A percentile compares a stretch with the other conserved stretches of the same genome.
Evolutionary conservation across 768 basidiomycete genomes (phyloP).

Genomic region (Pleurotus sapidus): DNA sequence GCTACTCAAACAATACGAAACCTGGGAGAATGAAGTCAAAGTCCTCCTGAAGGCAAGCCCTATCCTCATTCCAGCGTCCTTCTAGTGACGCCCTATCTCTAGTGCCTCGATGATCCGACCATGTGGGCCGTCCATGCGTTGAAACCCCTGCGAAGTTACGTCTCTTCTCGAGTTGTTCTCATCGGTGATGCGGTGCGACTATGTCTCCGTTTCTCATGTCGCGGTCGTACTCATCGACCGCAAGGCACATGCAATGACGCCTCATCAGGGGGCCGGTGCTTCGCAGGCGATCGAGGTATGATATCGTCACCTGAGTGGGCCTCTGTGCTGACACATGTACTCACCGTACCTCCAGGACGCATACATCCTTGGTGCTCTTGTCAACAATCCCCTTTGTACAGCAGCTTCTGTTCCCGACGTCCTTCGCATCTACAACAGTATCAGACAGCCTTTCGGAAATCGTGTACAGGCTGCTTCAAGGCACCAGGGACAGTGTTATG

Average conservation of each 20-base stretch:
- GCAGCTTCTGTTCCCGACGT: conserved; percentile 20
- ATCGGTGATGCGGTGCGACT: conserved; percentile 46
- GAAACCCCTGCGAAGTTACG: conserved; percentile 35
- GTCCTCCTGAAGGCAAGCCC: conserved; percentile 37
- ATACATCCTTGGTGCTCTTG: conserved; percentile 30
- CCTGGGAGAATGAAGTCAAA: conserved; percentile 47
- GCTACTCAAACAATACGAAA: conserved; percentile 28
- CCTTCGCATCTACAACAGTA: conserved; percentile 22
- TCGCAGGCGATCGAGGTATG: conserved; percentile 24
- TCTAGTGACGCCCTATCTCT: not conserved
- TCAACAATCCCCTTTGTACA: conserved; percentile 14
- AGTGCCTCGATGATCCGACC: conserved; percentile 33
- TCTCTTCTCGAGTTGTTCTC: conserved; percentile 36
- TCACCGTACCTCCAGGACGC: conserved; percentile 27
- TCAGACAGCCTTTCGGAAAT: conserved; percentile 26
- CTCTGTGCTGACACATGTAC: not conserved
- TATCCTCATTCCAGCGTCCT: not conserved
- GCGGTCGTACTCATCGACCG: not conserved
- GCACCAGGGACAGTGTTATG: conserved; percentile 15
- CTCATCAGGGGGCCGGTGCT: conserved; percentile 22
- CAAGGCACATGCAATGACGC: conserved; percentile 25
- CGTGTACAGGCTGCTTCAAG: conserved; percentile 17
- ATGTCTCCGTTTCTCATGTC: not conserved
- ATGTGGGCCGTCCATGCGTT: conserved; percentile 44
- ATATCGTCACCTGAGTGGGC: conserved; percentile 8